Evolutionary conservation across 1,139 yeast genomes (phyloP), one percentile per base, ranked within the genome.

Genomic region (Candida mesenterica): DNA sequence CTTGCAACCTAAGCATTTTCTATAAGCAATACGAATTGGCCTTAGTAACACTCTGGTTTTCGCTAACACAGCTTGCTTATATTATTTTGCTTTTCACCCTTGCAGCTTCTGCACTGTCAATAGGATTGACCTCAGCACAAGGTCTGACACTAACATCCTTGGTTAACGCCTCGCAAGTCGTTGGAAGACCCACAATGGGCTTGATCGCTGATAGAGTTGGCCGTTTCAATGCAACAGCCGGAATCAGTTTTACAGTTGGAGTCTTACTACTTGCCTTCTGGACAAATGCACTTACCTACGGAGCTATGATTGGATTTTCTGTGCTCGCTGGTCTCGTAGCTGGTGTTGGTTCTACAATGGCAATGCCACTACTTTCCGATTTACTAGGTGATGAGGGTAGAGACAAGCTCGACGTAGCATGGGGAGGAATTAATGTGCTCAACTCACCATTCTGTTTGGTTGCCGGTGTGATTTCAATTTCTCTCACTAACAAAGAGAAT

Each of bases 131-230:
- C 6, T 55, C 68, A 19, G 51, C 65, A 14, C 80, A 82, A 45
- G 86, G 81, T 5, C 72, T 88, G 5, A 59, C 65, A 16, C 58
- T 82, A 17, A 78, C 87, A 4, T 81, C 88, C 0, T 55, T 80
- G 5, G 59, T 82, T 47, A 80, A 78, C 52, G 79, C 77, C 4
- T 81, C 81, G 2, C 89, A 82, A 55, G 58, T 70, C 3, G 44
- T 83, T n/a, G 92, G 92, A 0, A 67, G 92, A 46, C 90, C 90
- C 1, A 24, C 59, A 1, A 62, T 81, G 54, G 92, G 92, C 0
- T 39, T 63, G 4, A 24, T 71, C 4, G 80, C 82, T 16, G 92
- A 83, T 52, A 59, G 45, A 23, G 54, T 65, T 33, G 92, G 94
- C 1, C 63, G 88, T 40, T 59, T 70, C 30, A 82, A 80, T 52